phyloP scores from a whole-genome alignment of 345 rosid genomes.

The Microthlaspi erraticum region DNA sequence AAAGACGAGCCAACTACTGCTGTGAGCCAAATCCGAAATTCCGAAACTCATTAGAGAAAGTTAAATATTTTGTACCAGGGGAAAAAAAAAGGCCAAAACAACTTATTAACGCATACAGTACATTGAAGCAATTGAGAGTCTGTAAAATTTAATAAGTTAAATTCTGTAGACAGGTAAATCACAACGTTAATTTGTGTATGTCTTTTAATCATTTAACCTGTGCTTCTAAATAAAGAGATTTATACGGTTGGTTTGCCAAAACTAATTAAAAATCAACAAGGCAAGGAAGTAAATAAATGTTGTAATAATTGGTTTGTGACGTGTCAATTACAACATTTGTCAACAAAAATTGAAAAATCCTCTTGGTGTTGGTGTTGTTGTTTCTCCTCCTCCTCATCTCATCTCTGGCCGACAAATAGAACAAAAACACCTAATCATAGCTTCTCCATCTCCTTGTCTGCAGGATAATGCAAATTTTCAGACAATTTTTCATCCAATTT shows the following conservation, averaged over 20 bases:
- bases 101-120: neutral
- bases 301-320: slow-evolving; percentile 31
- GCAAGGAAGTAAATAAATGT: slow-evolving; percentile 27
- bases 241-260: neutral
- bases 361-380: slow-evolving; percentile 9
- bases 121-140: no score
- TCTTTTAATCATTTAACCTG: neutral
- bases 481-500: slow-evolving; percentile 32
- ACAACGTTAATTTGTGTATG: slow-evolving; percentile 10
- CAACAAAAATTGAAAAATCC: slow-evolving; percentile 23
- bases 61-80: neutral
- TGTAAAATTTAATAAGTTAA: neutral
- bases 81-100: neutral
- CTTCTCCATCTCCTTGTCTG: slow-evolving; percentile 38
- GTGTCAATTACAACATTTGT: slow-evolving; percentile 32
- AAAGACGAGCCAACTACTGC: slow-evolving; percentile 26
- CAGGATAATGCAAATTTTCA: slow-evolving; percentile 41
- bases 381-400: slow-evolving; percentile 24
- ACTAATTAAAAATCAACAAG: neutral
- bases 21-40: slow-evolving; percentile 16
- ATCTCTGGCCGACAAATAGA: slow-evolving; percentile 43
- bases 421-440: slow-evolving; percentile 35
- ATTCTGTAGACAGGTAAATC: neutral
- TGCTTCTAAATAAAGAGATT: slow-evolving; percentile 31
- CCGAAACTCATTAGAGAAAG: slow-evolving; percentile 8